phyloP scores from a whole-genome alignment of 164 flowering plant genomes.

The Berberis thunbergii region DNA sequence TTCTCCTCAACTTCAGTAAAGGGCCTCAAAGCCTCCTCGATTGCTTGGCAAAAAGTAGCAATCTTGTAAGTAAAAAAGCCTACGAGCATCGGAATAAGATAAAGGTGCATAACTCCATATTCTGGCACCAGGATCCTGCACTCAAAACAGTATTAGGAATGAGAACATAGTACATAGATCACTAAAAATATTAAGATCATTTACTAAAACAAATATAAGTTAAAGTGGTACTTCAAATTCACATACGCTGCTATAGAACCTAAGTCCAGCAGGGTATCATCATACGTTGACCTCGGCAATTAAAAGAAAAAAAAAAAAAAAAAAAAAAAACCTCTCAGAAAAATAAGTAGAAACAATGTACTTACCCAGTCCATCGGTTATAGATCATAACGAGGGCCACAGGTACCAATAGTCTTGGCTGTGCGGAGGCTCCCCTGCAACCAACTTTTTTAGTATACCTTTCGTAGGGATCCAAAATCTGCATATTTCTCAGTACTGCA shows the following conservation, averaged over 20 bases:
- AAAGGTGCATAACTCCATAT: constrained; percentile 71
- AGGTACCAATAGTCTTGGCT: constrained; percentile 84
- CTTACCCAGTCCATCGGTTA: constrained; percentile 93
- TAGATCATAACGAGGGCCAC: constrained; percentile 81
- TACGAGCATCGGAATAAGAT: constrained; percentile 89
- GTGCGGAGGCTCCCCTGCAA: constrained; percentile 75
- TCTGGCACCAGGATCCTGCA: constrained; percentile 74
- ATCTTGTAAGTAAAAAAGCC: constrained; percentile 93
- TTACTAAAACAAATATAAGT: too few relatives aligned
- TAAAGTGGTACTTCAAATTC: too few relatives aligned
- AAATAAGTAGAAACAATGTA: neutral
- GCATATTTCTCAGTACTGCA: too few relatives aligned
- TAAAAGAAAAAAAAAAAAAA: too few relatives aligned
- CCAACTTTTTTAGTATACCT: constrained; percentile 4
- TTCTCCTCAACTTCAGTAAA: constrained; percentile 14
- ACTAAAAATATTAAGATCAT: too few relatives aligned
- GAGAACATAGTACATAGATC: too few relatives aligned
- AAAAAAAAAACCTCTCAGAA: neutral
- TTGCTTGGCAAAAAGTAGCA: constrained; percentile 81
- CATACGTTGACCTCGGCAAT: too few relatives aligned
- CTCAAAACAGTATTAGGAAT: constrained; percentile 1
- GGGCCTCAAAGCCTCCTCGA: constrained; percentile 50
- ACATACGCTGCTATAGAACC: too few relatives aligned
- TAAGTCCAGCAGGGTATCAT: too few relatives aligned
- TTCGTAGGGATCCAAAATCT: neutral